Percentiles rank a stretch among this genome's conserved stretches.
phyloP scores from a whole-genome alignment of 23 red algal genomes.

The Pyropia yezoensis region DNA sequence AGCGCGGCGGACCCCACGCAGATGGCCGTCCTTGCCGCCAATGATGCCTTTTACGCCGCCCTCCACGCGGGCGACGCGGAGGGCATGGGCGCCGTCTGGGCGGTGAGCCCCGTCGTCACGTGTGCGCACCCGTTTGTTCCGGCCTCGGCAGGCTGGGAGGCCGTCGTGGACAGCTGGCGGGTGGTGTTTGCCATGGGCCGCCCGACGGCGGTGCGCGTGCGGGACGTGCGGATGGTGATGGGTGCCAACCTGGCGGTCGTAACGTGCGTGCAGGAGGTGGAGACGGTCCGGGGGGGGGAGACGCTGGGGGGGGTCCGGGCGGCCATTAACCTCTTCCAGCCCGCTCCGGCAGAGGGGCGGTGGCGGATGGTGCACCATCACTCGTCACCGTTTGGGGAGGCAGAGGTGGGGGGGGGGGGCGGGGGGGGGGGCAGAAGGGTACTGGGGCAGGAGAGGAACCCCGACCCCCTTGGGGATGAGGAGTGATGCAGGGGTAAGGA shows the following conservation, averaged over 20 bases:
- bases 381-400: constrained; percentile 17
- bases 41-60: constrained; percentile 48
- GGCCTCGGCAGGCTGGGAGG: constrained; percentile 8
- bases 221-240: constrained; percentile 4
- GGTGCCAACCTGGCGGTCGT: constrained; percentile 37
- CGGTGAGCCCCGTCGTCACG: constrained; percentile 20
- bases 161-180: constrained; percentile 14
- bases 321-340: constrained; percentile 54
- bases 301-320: constrained; percentile 17
- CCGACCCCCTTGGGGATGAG: too few relatives aligned
- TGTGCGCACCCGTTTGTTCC: constrained; percentile 18
- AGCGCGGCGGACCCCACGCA: background rate
- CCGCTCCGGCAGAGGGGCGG: background rate
- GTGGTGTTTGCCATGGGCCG: constrained; percentile 16
- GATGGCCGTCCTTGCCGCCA: constrained; percentile 18
- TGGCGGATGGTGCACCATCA: constrained; percentile 57
- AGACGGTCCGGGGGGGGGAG: background rate
- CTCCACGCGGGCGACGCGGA: constrained; percentile 17
- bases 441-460: too few relatives aligned
- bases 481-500: too few relatives aligned
- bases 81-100: constrained; percentile 12
- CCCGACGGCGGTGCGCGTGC: background rate
- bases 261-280: constrained; percentile 22
- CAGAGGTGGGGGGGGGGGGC: background rate
- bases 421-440: too few relatives aligned